Evolutionary conservation across 2,329 filamentous ascomycete species (phyloP), one percentile per base, ranked within the genome.

Genomic region (Alternaria sp.): DNA sequence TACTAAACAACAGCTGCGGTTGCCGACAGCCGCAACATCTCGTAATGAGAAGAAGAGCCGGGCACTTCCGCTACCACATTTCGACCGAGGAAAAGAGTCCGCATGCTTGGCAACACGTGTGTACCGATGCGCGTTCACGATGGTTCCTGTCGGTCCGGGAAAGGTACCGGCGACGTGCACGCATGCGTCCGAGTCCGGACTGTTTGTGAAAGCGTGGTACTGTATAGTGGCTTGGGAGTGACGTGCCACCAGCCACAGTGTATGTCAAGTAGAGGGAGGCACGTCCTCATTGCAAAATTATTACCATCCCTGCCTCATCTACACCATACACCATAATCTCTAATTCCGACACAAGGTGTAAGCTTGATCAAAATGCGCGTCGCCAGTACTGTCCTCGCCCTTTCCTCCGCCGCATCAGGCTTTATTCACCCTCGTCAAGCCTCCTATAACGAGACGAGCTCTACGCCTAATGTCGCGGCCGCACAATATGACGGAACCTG

Each of bases 401-500:
- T 73, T 40, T 59, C 69, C 25, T 69, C 69, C 19, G 68, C 66
- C 44, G 68, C 65, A 0, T 67, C 66, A 13, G 67, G 66, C 49
- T 28, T 72, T 21, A 30, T 69, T 19, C 51, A 63, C 30, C 60
- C 68, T 7, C 65, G 69, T 30, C 54, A 64, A 15, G 47, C 56
- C 5, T 26, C 49, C 21, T 61, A 60, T 1, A 69, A 66, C 10
- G 60, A 69, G 7, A 71, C 59, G 7, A 50, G 57, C 2, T 32
- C 54, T 12, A 52, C 62, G 3, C 68, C 65, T 7, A 69, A 65
- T 26, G 68, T 74, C 26, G 64, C 60, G 21, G 69, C 68, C 5
- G 68, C 71, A 21, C 69, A 74, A 56, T 74, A 71, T 21, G 71
- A 74, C 2, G 71, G 71, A 60, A 66, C 63, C 44, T 76, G 74